Conservation (phyloP, 345 rosid genomes). For the Eucalyptus camaldulensis region DNA sequence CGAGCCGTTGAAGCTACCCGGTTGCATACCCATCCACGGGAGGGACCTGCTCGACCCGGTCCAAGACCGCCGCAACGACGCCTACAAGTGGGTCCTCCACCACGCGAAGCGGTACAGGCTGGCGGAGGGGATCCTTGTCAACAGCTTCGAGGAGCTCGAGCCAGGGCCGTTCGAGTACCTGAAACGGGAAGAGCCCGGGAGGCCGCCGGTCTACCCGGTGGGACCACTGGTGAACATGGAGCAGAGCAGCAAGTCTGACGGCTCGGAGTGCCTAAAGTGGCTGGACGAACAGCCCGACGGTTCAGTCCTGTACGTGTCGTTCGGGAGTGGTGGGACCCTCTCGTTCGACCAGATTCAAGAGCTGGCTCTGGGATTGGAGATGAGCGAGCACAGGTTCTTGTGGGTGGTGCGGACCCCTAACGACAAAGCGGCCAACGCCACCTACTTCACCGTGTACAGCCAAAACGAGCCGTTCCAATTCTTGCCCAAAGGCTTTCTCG, state of each 20-base stretch:
- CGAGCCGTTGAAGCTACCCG: conserved; percentile 49
- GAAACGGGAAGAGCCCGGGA: conserved; percentile 26
- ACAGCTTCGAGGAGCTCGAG: conserved; percentile 51
- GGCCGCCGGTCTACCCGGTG: conserved; percentile 53
- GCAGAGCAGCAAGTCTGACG: background rate
- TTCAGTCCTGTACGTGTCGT: conserved; percentile 74
- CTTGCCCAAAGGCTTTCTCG: conserved; percentile 66
- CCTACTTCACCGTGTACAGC: conserved; percentile 29
- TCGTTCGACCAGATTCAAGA: conserved; percentile 47
- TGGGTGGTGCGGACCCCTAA: conserved; percentile 77
- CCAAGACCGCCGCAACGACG: conserved; percentile 51
- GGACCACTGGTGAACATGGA: conserved; percentile 53
- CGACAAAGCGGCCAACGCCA: conserved; percentile 25
- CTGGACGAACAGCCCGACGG: conserved; percentile 67
- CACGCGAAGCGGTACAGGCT: conserved; percentile 34
- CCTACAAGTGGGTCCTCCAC: conserved; percentile 48
- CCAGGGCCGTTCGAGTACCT: conserved; percentile 26
- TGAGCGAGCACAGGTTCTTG: conserved; percentile 68
- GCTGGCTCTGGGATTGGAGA: conserved; percentile 69
- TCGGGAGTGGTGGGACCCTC: conserved; percentile 92
- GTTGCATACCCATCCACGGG: conserved; percentile 41
- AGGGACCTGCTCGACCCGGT: conserved; percentile 42
- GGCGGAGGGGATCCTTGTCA: conserved; percentile 56
- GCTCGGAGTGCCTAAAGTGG: conserved; percentile 53
- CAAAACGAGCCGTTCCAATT: conserved; percentile 34